Percentiles rank a stretch among this genome's conserved stretches.
phyloP scores from a whole-genome alignment of 208 protist species.

The Acanthamoeba lenticulata region DNA sequence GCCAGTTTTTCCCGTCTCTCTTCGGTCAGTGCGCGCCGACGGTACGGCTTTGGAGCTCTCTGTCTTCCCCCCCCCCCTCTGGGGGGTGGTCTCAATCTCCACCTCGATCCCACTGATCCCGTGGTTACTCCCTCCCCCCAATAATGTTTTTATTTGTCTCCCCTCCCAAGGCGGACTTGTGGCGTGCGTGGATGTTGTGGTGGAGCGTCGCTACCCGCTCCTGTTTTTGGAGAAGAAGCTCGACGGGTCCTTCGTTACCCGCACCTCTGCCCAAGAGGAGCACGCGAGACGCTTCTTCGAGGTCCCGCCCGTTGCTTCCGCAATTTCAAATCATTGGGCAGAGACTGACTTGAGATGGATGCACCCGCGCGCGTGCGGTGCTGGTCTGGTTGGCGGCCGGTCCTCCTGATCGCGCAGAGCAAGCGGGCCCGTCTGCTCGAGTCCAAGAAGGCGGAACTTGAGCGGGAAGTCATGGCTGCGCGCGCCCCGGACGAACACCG shows the following conservation, averaged over 20 bases:
- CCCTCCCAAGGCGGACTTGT: slow-evolving; percentile 8
- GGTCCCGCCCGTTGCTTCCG: neutral
- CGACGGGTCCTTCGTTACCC: neutral
- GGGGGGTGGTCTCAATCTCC: too few species aligned
- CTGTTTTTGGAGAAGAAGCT: slow-evolving; percentile 46
- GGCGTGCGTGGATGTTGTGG: slow-evolving; percentile 44
- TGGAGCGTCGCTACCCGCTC: slow-evolving; percentile 21
- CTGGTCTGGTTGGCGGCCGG: neutral
- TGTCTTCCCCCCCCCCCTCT: too few species aligned
- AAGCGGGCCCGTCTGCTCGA: neutral
- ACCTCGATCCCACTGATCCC: too few species aligned
- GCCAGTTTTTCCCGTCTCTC: neutral
- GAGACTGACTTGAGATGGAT: neutral
- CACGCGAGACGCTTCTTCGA: neutral
- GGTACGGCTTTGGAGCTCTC: too few species aligned
- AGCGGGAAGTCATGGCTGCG: neutral
- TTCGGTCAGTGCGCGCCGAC: neutral
- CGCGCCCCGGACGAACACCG: too few species aligned
- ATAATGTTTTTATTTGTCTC: neutral
- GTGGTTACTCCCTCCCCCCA: neutral
- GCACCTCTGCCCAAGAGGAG: slow-evolving; percentile 7
- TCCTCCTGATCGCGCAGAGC: neutral
- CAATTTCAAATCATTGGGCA: too few species aligned
- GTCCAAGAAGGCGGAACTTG: neutral
- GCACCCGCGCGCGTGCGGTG: neutral